These are phyloP conservation scores for Forsythia viridissima DNA, from an alignment of 257 asterid genomes.

Conservation along the genomic window DNA sequence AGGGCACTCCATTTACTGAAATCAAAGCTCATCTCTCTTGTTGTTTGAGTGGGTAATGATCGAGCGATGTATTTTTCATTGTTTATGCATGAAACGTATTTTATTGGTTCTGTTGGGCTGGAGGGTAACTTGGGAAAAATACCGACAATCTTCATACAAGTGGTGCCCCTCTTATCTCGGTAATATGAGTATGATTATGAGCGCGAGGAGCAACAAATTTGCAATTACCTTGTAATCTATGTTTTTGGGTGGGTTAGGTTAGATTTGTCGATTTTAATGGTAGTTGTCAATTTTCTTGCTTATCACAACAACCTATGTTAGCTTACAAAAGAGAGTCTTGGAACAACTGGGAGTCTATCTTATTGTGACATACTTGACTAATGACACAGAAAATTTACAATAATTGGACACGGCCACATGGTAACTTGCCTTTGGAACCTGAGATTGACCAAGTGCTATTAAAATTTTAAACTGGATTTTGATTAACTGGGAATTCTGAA, in stretches of 20 bases:
- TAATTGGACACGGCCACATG: conserved; percentile 12
- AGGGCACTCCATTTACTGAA: neutral
- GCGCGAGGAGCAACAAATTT: neutral
- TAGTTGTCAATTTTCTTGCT: conserved; percentile 5
- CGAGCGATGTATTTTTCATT: conserved; percentile 4
- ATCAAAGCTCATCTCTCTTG: neutral
- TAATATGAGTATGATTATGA: conserved; percentile 1
- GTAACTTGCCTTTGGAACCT: neutral
- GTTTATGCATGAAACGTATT: conserved; percentile 27
- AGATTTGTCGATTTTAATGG: conserved; percentile 21
- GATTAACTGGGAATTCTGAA: neutral
- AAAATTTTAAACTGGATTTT: conserved; percentile 11
- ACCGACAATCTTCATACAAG: conserved; percentile 7
- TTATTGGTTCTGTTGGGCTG: conserved; percentile 12
- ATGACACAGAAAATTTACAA: neutral
- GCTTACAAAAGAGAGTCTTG: neutral
- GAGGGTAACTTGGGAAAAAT: conserved; percentile 19
- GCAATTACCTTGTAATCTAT: neutral
- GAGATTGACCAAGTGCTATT: neutral
- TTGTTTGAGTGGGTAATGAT: neutral
- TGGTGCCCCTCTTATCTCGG: neutral
- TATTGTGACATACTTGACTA: conserved; percentile 5
- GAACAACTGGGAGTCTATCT: conserved; percentile 11
- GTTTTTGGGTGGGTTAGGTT: conserved; percentile 16
- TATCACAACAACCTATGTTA: conserved; percentile 5